Percentiles rank a stretch among this genome's conserved stretches.
Evolutionary conservation across 306 rosid species (phyloP).

Genomic region (Cucurbita maxima): DNA sequence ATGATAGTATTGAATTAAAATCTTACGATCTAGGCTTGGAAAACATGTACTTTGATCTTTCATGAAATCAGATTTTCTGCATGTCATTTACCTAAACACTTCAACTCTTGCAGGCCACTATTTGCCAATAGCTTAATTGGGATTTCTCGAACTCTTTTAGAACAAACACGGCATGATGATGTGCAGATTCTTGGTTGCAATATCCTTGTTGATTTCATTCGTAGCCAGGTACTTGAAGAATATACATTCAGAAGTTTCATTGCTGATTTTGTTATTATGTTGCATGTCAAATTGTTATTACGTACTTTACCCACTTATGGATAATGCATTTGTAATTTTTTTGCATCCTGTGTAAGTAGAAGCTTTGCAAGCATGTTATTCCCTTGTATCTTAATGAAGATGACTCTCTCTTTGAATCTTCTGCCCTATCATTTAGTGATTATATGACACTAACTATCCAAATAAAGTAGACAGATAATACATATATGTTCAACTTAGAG

Average conservation of each 20-base stretch:
- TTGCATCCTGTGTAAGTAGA: not conserved
- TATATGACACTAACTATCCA: slow-evolving; percentile 30
- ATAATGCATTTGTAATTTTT: not conserved
- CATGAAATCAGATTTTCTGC: not conserved
- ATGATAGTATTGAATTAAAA: not conserved
- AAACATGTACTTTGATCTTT: not conserved
- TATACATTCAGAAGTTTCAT: slow-evolving; percentile 1
- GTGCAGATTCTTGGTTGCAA: slow-evolving; percentile 72
- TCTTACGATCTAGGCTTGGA: not conserved
- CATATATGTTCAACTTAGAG: slow-evolving; percentile 86
- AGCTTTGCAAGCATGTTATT: not conserved
- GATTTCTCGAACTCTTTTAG: slow-evolving; percentile 67
- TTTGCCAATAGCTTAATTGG: slow-evolving; percentile 65
- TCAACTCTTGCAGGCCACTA: slow-evolving; percentile 59
- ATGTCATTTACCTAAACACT: slow-evolving; percentile 11
- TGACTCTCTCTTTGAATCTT: not conserved
- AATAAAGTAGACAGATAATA: slow-evolving; percentile 61
- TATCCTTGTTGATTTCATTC: slow-evolving; percentile 47
- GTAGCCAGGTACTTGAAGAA: slow-evolving; percentile 49
- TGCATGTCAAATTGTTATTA: not conserved
- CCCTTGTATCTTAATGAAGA: not conserved
- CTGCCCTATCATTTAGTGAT: not conserved
- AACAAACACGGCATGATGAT: slow-evolving; percentile 57
- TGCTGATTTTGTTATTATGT: not conserved
- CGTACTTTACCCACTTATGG: not conserved